Evolutionary conservation across 331 rosid species (phyloP), one percentile per base, ranked within the genome.

Genomic region (Saraca asoca): DNA sequence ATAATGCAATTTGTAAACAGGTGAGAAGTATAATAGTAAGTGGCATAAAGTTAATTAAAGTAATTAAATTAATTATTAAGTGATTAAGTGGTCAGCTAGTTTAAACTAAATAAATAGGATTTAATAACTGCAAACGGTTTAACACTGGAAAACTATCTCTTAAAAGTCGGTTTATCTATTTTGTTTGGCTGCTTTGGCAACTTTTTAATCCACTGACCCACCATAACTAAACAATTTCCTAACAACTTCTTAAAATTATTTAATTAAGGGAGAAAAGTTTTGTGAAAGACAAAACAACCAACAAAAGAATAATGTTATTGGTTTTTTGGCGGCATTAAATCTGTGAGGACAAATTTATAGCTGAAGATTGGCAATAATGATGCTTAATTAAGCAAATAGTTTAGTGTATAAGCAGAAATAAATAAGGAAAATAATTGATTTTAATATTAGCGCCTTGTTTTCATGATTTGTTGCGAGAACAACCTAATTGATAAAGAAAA

Each of bases 321-420:
- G 60, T 49, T 18, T 24, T 62, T 74, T 80, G 88, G 71, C 56
- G 43, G 83, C 80, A 64, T 58, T 52, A 68, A 51, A 49, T 71
- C 63, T 62, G 29, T 46, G 49, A 66, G 16, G 81, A 88, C 83
- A 77, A 76, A 66, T 76, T 71, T 85, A 83, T 64, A 77, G 82
- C 20, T 50, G 70, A 70, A 70, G 71, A 42, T 43, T 45, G 55
- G 29, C 70, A 78, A 79, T 61, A 56, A 58, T 72, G 51, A 48
- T 42, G 64, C 19, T 65, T 48, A 17, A 71, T 49, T 50, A 56
- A 55, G 20, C 48, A 71, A 57, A 38, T 14, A 24, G 48, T 45
- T 24, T 51, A 20, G 44, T 58, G 63, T 62, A 65, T 65, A 29
- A 35, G 39, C 54, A 38, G 39, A 58, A 51, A 39, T 39, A 43